Base-by-base conservation (phyloP, 2,329 filamentous ascomycete genomes). In the Sporothrix euskadiensis region DNA sequence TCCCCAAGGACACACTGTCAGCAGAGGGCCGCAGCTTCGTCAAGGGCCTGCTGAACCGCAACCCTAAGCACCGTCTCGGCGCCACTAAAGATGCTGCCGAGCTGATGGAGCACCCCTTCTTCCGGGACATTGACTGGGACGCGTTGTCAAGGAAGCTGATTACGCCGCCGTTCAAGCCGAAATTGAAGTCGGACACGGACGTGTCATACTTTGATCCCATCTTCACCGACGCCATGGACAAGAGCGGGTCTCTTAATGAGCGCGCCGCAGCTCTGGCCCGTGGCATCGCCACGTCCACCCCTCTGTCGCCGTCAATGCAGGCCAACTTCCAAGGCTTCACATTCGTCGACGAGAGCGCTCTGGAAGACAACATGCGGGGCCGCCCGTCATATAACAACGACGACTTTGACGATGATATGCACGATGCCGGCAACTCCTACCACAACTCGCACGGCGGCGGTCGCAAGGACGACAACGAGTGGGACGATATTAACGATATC, bases 321-420 rank as follows among this genome's bases (percentile, higher is more conserved):
- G 96, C 95, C 76, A 98, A 98, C 80, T 99, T 99, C 85, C 93
- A 96, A 79, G 96, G 96, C 47, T 99, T 99, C 82, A 99, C 96
- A 0, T 99, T 97, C 81, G 96, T 98, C n/a, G 96, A 98, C 78
- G 95, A 98, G 83, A 98, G 93, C 79, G 93, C 93, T 1, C 90
- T 99, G 73, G 94, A 98, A 71, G 93, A 95, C 76, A 91, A 96
- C 77, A 94, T 93, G 89, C 83, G 84, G 73, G 85, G 85, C 74
- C 83, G 85, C 69, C 78, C 80, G 72, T 79, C 83, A 74, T 79
- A 81, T 74, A 83, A 77, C 59, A 76, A 86, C 70, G 35, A 66
- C 14, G 73, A 75, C n/a, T 85, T 88, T 66, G 84, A 87, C 69
- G 88, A 91, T 75, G 86, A 89, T 32, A 90, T 90, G 88, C 85